Evolutionary conservation across 192 early-diverging fungal genomes (phyloP), one percentile per base, ranked within the genome.

Genomic region (Umbelopsis sp.): DNA sequence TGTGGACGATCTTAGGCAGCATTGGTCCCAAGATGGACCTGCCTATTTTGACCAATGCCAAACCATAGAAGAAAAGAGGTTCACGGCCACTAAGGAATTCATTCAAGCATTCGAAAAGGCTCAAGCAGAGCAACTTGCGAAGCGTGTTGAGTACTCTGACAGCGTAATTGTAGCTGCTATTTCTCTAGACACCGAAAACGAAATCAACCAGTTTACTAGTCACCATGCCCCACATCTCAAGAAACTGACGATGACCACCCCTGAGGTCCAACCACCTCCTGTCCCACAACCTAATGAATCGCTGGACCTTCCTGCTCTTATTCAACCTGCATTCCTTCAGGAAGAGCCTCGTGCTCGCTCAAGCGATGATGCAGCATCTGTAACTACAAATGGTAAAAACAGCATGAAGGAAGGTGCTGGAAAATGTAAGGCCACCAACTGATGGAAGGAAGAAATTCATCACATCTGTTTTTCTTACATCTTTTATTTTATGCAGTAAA

Each of bases 101-200:
- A 66, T 76, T 24, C 56, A 47, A 44, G 17, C 14, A 3, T 80
- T 76, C 59, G 79, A 76, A 31, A 31, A 56, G 7, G 41, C 72
- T 34, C 79, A 80, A 56, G 66, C 67, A 24, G 68, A 76, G 14
- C 74, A 80, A 43, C 20, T 76, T 32, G 6, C 51, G 12, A 75
- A 76, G 21, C 68, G 75, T 0, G 52, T 76, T 5, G 71, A 80
- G 49, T 53, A 71, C 24, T 29, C 38, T 45, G 45, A 67, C 38
- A 47, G 26, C 22, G 41, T 67, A 0, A 67, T 44, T 21, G 38
- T 67, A 12, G 26, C 43, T 2, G 66, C 66, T 26, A 43, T 67
- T 26, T 45, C 66, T 2, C n/a, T 67, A 25, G 66, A 67, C 5
- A 34, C 22, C 7, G 66, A 67, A n/a, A 44, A 45, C 7, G 66